Conservation (phyloP, 192 early-diverging fungal species). For the Backusella parvicylindrica region DNA sequence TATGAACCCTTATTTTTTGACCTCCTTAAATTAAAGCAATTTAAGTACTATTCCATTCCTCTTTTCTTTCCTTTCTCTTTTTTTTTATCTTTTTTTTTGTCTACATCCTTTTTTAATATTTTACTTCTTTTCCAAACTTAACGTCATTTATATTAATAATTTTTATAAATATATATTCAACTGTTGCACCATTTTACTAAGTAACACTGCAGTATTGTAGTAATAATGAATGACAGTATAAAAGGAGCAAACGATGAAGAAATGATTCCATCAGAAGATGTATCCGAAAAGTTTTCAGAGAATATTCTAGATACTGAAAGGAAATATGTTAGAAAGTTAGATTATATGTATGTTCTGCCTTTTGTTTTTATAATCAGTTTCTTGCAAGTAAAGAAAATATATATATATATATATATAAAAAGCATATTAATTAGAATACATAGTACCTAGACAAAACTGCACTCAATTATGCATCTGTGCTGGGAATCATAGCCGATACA, state of each 20-base stretch:
- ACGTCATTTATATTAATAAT: background rate
- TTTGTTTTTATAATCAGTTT: slow-evolving; percentile 7
- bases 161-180: background rate
- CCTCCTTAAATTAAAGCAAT: background rate
- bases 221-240: background rate
- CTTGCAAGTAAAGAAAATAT: slow-evolving; percentile 14
- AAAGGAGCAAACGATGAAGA: background rate
- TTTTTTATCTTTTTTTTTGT: background rate
- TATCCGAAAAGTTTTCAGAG: background rate
- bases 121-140: background rate
- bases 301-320: background rate
- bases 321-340: background rate
- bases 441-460: slow-evolving; percentile 28
- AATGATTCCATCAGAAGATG: background rate
- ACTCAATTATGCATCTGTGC: slow-evolving; percentile 16
- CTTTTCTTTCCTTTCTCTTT: background rate
- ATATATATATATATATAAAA: background rate
- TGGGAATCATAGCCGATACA: slow-evolving; percentile 18
- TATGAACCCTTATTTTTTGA: background rate
- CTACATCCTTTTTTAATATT: background rate
- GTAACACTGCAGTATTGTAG: background rate
- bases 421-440: background rate
- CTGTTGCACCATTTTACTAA: background rate
- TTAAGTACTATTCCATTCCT: background rate
- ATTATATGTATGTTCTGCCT: slow-evolving; percentile 14